phyloP scores from a whole-genome alignment of 192 early-diverging fungal genomes.

The Backusella tuberculispora region DNA sequence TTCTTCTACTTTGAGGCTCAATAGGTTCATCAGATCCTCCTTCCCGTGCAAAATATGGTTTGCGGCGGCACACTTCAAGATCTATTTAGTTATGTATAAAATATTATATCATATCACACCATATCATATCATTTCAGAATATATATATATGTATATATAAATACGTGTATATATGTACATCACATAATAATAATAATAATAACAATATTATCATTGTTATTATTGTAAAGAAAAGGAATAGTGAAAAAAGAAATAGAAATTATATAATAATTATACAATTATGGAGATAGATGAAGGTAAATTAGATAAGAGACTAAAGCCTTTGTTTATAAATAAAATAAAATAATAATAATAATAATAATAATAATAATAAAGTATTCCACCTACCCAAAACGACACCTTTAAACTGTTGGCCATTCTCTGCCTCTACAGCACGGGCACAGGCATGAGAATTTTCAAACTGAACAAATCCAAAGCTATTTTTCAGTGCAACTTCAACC shows the following conservation, averaged over 20 bases:
- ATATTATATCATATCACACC: too few species aligned
- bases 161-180: too few species aligned
- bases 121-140: neutral
- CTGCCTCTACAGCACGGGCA: conserved; percentile 31
- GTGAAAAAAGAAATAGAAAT: too few species aligned
- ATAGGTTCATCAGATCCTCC: neutral
- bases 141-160: neutral
- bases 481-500: conserved; percentile 35
- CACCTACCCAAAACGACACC: conserved; percentile 35
- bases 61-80: conserved; percentile 13
- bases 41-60: conserved; percentile 22
- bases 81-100: neutral
- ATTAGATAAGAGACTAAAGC: neutral
- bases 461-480: conserved; percentile 38
- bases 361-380: neutral
- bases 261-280: neutral
- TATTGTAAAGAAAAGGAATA: neutral
- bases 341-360: neutral
- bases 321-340: neutral
- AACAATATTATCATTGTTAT: neutral
- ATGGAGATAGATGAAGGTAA: neutral
- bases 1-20: conserved; percentile 7
- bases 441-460: conserved; percentile 37
- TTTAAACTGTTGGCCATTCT: conserved; percentile 36
- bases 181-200: too few species aligned